Evolutionary conservation across 1,284 basidiomycete species (phyloP).

Genomic region (Termitomyces sp.): DNA sequence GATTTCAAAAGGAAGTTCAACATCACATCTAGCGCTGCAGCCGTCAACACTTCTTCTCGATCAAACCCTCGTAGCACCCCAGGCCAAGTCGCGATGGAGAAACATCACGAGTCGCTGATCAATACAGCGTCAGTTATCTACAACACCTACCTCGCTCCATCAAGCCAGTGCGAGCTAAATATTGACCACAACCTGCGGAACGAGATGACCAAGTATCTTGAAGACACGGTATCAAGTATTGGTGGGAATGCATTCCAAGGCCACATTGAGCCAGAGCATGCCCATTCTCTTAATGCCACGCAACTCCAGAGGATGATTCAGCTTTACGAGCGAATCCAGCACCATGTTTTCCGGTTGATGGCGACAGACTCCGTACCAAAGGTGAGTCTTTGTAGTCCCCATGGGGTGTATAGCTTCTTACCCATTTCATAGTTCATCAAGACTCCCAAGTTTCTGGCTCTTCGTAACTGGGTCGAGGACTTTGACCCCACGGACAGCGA

Average conservation of each 20-base stretch:
- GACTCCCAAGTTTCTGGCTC: constrained; percentile 70
- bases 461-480: constrained; percentile 72
- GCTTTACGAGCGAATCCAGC: constrained; percentile 94
- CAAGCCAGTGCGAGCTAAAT: constrained; percentile 93
- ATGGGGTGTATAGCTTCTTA: constrained; percentile 8
- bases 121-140: constrained; percentile 93
- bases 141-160: constrained; percentile 92
- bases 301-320: constrained; percentile 93
- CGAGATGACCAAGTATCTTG: constrained; percentile 90
- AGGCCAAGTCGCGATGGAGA: constrained; percentile 90
- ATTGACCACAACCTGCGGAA: constrained; percentile 96
- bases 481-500: constrained; percentile 64
- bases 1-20: constrained; percentile 96
- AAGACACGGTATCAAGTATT: constrained; percentile 73
- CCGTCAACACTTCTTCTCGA: constrained; percentile 40
- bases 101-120: constrained; percentile 93
- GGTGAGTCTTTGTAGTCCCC: constrained; percentile 38
- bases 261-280: constrained; percentile 75
- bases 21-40: constrained; percentile 89
- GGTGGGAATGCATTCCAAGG: constrained; percentile 77
- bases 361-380: constrained; percentile 97
- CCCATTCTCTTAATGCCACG: constrained; percentile 79
- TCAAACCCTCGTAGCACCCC: constrained; percentile 48
- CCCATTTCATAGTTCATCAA: constrained; percentile 65
- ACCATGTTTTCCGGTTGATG: constrained; percentile 95